phyloP scores from a whole-genome alignment of 805 yeast genomes.

The Candida corydali region DNA sequence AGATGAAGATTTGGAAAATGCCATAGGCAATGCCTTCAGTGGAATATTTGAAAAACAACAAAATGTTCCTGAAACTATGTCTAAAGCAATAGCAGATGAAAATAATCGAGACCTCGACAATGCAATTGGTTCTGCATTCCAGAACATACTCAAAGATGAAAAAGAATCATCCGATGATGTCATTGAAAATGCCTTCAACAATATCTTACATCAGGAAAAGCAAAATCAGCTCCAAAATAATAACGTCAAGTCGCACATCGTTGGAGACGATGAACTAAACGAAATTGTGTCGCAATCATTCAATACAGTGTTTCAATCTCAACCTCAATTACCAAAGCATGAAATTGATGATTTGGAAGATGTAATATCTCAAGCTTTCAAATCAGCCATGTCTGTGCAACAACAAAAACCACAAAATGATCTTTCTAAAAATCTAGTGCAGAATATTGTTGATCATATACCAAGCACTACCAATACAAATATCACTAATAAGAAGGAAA shows the following conservation, averaged over 20 bases:
- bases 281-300: constrained; percentile 20
- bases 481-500: constrained; percentile 10
- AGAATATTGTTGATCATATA: constrained; percentile 23
- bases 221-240: too few species aligned
- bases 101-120: neutral
- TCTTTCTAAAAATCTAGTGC: too few species aligned
- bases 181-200: constrained; percentile 16
- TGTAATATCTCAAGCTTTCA: constrained; percentile 28
- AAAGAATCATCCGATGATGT: constrained; percentile 11
- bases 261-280: constrained; percentile 12
- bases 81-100: too few species aligned
- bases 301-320: constrained; percentile 11
- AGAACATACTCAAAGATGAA: neutral
- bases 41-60: neutral
- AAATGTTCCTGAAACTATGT: neutral
- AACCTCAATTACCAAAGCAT: neutral
- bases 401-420: constrained; percentile 13
- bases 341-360: constrained; percentile 19
- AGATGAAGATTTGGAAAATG: constrained; percentile 1
- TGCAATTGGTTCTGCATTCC: neutral
- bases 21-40: constrained; percentile 10
- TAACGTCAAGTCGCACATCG: constrained; percentile 9
- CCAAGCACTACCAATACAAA: constrained; percentile 16
- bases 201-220: constrained; percentile 3
- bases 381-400: constrained; percentile 15